These are phyloP conservation scores for Spirogloea muscicola DNA, from an alignment of 139 green algal species.

Conservation along the genomic window DNA sequence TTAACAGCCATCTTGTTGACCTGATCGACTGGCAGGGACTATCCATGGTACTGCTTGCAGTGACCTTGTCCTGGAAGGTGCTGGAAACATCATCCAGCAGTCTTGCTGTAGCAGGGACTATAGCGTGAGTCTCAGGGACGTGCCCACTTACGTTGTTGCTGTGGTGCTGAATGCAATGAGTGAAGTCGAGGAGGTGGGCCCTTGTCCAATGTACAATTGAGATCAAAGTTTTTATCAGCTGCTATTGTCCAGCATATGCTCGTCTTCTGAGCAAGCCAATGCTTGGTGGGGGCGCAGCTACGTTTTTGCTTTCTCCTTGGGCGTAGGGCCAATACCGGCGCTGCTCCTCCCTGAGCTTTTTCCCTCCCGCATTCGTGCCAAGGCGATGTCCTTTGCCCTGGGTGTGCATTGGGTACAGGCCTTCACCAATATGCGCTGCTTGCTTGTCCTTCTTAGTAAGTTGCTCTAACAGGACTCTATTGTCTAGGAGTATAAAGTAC, in stretches of 20 bases:
- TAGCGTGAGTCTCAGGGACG: conserved; percentile 6
- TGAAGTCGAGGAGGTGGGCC: not conserved
- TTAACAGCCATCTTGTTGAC: not conserved
- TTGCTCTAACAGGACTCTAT: not conserved
- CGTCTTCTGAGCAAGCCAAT: not conserved
- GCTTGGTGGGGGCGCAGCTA: conserved; percentile 57
- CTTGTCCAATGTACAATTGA: not conserved
- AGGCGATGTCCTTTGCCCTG: conserved; percentile 1
- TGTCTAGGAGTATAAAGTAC: conserved; percentile 7
- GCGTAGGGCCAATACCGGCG: conserved; percentile 81
- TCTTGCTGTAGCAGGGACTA: conserved; percentile 27
- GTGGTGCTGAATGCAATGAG: not conserved
- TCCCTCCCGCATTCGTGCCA: conserved; percentile 68
- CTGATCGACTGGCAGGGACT: not conserved
- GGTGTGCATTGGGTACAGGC: conserved; percentile 10
- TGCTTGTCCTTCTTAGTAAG: not conserved
- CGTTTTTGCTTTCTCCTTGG: conserved; percentile 83
- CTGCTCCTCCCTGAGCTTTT: conserved; percentile 91
- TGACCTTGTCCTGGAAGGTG: conserved; percentile 12
- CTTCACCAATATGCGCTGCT: conserved; percentile 2
- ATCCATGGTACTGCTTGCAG: conserved; percentile 34
- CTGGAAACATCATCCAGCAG: conserved; percentile 15
- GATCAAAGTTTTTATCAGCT: no score
- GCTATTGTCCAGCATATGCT: no score
- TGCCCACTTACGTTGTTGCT: not conserved